phyloP scores from a whole-genome alignment of 208 protist genomes.

The Porcisia deanei region DNA sequence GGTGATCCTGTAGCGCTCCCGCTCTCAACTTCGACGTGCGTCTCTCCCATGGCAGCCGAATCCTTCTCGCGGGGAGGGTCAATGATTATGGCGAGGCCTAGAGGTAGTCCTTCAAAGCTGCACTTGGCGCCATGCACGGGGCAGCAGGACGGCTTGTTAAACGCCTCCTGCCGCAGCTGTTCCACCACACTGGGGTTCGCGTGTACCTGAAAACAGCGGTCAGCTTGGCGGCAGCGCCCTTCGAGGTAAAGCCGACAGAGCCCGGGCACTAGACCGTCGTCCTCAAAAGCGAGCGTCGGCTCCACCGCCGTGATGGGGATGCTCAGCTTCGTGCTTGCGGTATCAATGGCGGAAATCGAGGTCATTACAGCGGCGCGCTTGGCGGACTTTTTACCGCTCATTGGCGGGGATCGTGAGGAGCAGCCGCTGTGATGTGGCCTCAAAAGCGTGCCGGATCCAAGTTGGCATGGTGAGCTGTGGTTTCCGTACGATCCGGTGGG shows the following conservation, averaged over 20 bases:
- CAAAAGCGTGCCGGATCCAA: constrained; percentile 22
- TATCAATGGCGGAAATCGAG: constrained; percentile 75
- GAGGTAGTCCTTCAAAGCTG: constrained; percentile 65
- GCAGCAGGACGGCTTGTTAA: constrained; percentile 73
- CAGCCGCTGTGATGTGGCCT: constrained; percentile 17
- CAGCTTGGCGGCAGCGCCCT: constrained; percentile 70
- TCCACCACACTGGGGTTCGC: constrained; percentile 59
- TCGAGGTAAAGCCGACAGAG: constrained; percentile 83
- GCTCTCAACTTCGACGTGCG: constrained; percentile 19
- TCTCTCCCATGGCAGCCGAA: neutral
- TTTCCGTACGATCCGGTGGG: constrained; percentile 13
- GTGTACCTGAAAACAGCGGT: constrained; percentile 85
- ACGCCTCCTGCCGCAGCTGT: constrained; percentile 59
- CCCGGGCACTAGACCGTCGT: constrained; percentile 78
- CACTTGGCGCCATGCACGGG: constrained; percentile 70
- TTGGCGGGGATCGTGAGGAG: neutral
- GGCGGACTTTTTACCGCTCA: neutral
- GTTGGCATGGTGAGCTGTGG: constrained; percentile 18
- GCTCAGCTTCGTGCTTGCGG: constrained; percentile 78
- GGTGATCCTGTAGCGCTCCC: constrained; percentile 17
- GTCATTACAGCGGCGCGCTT: neutral
- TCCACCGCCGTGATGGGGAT: constrained; percentile 69
- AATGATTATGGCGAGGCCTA: constrained; percentile 72
- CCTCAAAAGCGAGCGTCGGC: constrained; percentile 72
- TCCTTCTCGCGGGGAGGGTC: constrained; percentile 30